Conservation (phyloP, 2,329 filamentous ascomycete species). For the Fusarium chaquense region DNA sequence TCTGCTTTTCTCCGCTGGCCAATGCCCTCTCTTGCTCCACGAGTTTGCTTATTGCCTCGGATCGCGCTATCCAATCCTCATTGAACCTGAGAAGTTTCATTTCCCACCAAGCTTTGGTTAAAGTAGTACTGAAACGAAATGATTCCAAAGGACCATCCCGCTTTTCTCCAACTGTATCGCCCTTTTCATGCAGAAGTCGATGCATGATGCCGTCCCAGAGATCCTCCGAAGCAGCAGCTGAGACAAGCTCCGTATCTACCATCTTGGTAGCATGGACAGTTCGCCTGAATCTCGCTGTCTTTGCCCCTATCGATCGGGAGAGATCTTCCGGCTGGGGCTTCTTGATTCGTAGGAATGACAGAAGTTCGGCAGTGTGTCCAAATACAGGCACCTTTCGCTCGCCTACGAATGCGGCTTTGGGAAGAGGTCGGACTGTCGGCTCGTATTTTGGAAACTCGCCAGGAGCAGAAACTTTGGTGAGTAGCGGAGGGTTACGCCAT, state of each 20-base stretch:
- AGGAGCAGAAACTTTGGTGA: slow-evolving; percentile 52
- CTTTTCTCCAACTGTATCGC: slow-evolving; percentile 1
- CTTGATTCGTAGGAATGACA: slow-evolving; percentile 74
- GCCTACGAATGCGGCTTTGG: slow-evolving; percentile 57
- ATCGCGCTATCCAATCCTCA: slow-evolving; percentile 57
- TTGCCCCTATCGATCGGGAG: slow-evolving; percentile 67
- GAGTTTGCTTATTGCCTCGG: slow-evolving; percentile 56
- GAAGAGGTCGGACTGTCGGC: slow-evolving; percentile 60
- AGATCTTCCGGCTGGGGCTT: slow-evolving; percentile 74
- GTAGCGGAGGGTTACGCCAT: slow-evolving; percentile 44
- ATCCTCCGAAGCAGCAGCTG: slow-evolving; percentile 58
- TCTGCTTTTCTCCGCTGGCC: slow-evolving; percentile 41
- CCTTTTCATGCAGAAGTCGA: slow-evolving; percentile 42
- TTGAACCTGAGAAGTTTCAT: slow-evolving; percentile 49
- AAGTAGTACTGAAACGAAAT: slow-evolving; percentile 49
- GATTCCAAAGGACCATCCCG: slow-evolving; percentile 36
- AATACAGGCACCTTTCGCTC: slow-evolving; percentile 66
- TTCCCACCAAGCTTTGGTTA: slow-evolving; percentile 51
- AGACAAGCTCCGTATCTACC: slow-evolving; percentile 55
- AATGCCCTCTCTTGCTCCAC: slow-evolving; percentile 55
- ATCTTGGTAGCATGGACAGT: slow-evolving; percentile 55
- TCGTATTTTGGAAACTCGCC: slow-evolving; percentile 61
- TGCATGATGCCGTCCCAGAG: slow-evolving; percentile 60
- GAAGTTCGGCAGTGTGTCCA: slow-evolving; percentile 62
- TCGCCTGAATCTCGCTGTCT: slow-evolving; percentile 58